Base-by-base conservation (phyloP, 768 basidiomycete species). In the Tylopilus sp. region DNA sequence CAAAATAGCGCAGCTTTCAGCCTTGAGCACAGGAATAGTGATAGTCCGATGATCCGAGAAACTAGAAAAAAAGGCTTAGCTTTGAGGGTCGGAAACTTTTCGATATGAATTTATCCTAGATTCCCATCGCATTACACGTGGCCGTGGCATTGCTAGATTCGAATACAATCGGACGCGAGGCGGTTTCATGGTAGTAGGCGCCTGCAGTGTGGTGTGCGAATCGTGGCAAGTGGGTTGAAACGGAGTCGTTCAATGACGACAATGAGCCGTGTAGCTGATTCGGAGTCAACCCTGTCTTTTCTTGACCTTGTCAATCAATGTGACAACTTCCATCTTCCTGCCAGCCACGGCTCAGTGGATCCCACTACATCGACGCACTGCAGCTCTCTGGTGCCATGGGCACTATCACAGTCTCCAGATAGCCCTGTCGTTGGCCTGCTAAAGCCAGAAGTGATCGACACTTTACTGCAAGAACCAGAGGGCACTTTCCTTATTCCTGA, bases 251-350 rank as follows among this genome's bases (percentile, higher is more conserved):
- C n/a, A n/a, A n/a, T n/a, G n/a, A 22, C 45, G 33, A 34, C 22
- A 16, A 46, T 46, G 45, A 46, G 33, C 31, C n/a, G n/a, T n/a
- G 36, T 8, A 3, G 34, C 26, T 12, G 42, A 44, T 25, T 34
- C 53, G 17, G 40, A 17, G 7, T 22, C 30, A 45, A 53, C 17
- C 46, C 33, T 64, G 30, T 76, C 78, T 19, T 84, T 85, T 60
- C 76, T 92, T 24, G 78, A 86, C 24, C 64, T 93, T 52, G 71
- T 93, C 55, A 73, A 83, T 46, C 64, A 71, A 37, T 91, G 88
- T 76, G 83, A 93, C 69, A 94, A 93, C 68, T 83, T 82, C 50
- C 76, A 73, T 33, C 58, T 68, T 54, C 76, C 62, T 69, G 57
- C 52, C 63, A 65, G 54, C 50, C 62, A 52, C 53, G 55, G 52